Conservation (phyloP, 73 alveolate species). For the Paramecium sonneborni region DNA sequence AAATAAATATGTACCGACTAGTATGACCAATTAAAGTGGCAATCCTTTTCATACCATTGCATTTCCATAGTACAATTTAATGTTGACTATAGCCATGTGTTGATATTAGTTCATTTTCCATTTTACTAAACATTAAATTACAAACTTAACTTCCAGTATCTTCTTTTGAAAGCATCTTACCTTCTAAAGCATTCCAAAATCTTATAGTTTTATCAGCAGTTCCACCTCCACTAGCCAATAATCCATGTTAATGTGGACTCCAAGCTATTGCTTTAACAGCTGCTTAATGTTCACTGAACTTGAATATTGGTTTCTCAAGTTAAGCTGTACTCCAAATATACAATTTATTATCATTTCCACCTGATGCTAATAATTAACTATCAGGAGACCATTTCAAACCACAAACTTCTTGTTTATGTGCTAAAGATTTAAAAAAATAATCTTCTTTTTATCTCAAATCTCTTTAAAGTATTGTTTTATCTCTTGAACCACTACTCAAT, state of each 20-base stretch:
- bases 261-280: constrained; percentile 99
- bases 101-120: constrained; percentile 94
- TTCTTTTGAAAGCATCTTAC: constrained; percentile 72
- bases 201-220: constrained; percentile 98
- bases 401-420: constrained; percentile 97
- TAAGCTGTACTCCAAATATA: constrained; percentile 92
- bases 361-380: constrained; percentile 96
- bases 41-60: constrained; percentile 93
- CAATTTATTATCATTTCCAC: constrained; percentile 99
- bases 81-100: constrained; percentile 99
- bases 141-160: constrained; percentile 99
- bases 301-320: constrained; percentile 76
- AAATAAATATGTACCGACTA: constrained; percentile 13
- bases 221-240: constrained; percentile 99
- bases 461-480: constrained; percentile 88
- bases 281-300: constrained; percentile 93
- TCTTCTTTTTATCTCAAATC: constrained; percentile 82
- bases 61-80: constrained; percentile 94
- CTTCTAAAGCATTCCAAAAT: constrained; percentile 97
- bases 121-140: constrained; percentile 95
- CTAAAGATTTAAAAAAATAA: constrained; percentile 69
- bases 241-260: constrained; percentile 99
- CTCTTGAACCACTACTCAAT: constrained; percentile 95
- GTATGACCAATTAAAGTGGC: constrained; percentile 90
- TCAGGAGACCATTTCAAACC: constrained; percentile 99